Evolutionary conservation across 2,329 filamentous ascomycete genomes (phyloP), one percentile per base, ranked within the genome.

Genomic region (Parafenestella ontariensis): DNA sequence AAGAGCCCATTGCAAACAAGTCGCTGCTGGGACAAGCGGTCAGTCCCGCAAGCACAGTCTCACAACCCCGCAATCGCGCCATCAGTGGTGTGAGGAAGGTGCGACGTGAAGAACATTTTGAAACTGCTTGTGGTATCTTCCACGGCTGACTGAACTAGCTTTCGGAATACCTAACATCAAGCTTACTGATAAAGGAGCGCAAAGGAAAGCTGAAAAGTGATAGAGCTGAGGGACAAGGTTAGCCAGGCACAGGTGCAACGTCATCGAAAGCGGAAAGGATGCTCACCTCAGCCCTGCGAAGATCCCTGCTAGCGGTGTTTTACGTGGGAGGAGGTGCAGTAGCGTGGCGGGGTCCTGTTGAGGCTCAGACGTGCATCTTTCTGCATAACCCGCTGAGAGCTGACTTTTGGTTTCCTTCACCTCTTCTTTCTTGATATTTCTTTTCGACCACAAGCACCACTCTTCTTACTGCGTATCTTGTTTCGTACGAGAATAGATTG

Each of bases 241-340:
- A 56, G 49, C 46, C 60, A 63, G 60, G 60, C 49, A 63, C 60
- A 34, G 48, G 52, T 59, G 60, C 56, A 61, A 64, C 58, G 61
- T 59, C 46, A 48, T 59, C 53, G 26, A 40, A 65, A 59, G 47
- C 41, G 57, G 65, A 36, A 62, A 61, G 54, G 61, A 56, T 41
- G 46, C 42, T 50, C 49, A 46, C 28, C 34, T 56, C 54, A 60
- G 60, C 58, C 63, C 59, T 69, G 65, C 54, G 44, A 9, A n/a
- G 18, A 61, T 52, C 56, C 57, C 52, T 55, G 56, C 52, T 64
- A 64, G 65, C 54, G 33, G 42, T 11, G 43, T 39, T n/a, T n/a
- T 43, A 49, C 43, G 56, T 54, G 52, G 56, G 46, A 31, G 24
- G 23, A 28, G 31, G 26, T 43, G 46, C 46, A 37, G 23, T 54